Evolutionary conservation across 169 alveolate genomes (phyloP), one percentile per base, ranked within the genome.

Genomic region (Babesia divergens): DNA sequence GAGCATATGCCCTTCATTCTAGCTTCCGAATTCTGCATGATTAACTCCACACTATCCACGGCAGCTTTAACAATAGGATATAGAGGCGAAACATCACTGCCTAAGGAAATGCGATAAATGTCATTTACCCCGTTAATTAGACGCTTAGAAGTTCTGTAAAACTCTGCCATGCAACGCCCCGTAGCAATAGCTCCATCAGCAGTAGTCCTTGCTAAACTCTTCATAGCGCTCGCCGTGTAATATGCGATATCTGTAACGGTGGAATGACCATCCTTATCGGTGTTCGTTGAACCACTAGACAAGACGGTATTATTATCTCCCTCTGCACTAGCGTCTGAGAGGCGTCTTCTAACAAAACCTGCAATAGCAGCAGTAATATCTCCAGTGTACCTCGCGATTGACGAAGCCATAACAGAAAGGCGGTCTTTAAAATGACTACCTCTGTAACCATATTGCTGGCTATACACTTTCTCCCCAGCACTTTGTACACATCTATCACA

Each of bases 111-210:
- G 34, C 42, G n/a, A 26, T 22, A 22, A n/a, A 16, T 11, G 16
- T 58, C 68, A 14, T 37, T 16, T 5, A 58, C 18, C 1, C 28
- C 1, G 34, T n/a, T 37, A 24, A 40, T 20, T 11, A 58, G 16
- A 6, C 68, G 32, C 6, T 51, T 20, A 8, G 68, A 58, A 11
- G 54, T 29, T 24, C 31, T 28, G 53, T 38, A 58, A 7, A 58
- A 51, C 13, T 40, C 46, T 28, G 68, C 68, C 31, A 58, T 9
- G 37, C 42, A 58, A n/a, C 35, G 37, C 1, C 68, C 53, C 14
- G 68, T 58, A 16, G 68, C 51, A 6, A 58, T 20, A 7, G 53
- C 54, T 6, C 46, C 43, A 13, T n/a, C 24, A 5, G 24, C 16
- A 6, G 68, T 58, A 9, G 68, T 40, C 5, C 11, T 58, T 1